These are phyloP conservation scores for Alisma plantagoaquatica DNA, from an alignment of 106 monocot genomes.

Conservation along the genomic window DNA sequence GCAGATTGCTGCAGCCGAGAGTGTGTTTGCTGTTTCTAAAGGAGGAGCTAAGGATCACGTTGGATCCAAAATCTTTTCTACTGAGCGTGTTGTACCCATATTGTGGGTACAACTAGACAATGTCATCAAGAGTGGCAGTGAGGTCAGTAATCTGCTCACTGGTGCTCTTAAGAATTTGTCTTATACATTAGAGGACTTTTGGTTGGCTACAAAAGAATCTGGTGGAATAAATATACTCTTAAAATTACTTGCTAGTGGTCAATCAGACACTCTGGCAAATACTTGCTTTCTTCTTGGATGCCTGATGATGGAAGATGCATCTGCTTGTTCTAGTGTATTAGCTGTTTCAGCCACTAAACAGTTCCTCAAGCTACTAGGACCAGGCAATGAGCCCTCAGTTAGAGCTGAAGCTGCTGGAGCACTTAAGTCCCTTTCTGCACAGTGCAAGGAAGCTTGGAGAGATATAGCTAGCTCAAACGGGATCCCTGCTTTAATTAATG, in stretches of 20 bases:
- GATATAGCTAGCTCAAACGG: conserved; percentile 92
- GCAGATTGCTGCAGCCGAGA: conserved; percentile 84
- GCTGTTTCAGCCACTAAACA: conserved; percentile 54
- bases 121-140: conserved; percentile 46
- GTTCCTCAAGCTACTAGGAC: conserved; percentile 77
- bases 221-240: conserved; percentile 79
- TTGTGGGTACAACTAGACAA: conserved; percentile 76
- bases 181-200: conserved; percentile 73
- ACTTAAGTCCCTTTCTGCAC: conserved; percentile 90
- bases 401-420: conserved; percentile 97
- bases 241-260: conserved; percentile 63
- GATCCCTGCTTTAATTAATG: conserved; percentile 95
- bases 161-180: conserved; percentile 80
- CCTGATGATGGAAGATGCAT: conserved; percentile 78
- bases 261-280: conserved; percentile 60
- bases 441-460: conserved; percentile 85
- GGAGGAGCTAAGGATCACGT: conserved; percentile 88
- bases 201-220: conserved; percentile 54
- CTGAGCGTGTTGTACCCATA: conserved; percentile 91
- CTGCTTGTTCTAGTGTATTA: conserved; percentile 63
- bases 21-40: conserved; percentile 93
- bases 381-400: conserved; percentile 80
- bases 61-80: conserved; percentile 97
- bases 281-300: conserved; percentile 89
- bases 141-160: conserved; percentile 68